These are phyloP conservation scores for Chara braunii DNA, from an alignment of 139 green algal genomes.

Conservation along the genomic window DNA sequence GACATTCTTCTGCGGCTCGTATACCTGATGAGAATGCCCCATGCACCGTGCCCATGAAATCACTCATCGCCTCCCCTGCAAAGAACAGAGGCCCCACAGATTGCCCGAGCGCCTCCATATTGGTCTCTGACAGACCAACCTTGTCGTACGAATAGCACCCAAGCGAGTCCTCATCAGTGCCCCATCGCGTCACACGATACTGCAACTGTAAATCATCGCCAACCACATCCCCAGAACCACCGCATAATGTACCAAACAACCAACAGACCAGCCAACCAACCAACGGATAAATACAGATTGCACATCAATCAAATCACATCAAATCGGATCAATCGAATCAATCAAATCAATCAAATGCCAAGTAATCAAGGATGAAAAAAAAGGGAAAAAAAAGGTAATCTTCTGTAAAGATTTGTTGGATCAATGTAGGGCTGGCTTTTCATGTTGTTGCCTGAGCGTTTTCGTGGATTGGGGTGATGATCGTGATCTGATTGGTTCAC, in stretches of 20 bases:
- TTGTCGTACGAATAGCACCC: conserved; percentile 31
- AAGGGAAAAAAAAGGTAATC: too few relatives aligned
- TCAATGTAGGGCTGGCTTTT: too few relatives aligned
- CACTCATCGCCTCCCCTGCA: conserved; percentile 30
- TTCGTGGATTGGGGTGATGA: too few relatives aligned
- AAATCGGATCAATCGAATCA: too few relatives aligned
- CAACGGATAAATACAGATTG: neutral
- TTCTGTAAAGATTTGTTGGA: too few relatives aligned
- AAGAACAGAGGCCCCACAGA: conserved; percentile 34
- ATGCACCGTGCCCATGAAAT: conserved; percentile 42
- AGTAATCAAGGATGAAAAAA: too few relatives aligned
- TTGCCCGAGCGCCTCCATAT: conserved; percentile 20
- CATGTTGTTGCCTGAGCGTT: too few relatives aligned
- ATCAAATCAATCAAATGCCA: too few relatives aligned
- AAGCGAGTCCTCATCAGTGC: conserved; percentile 29
- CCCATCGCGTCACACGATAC: conserved; percentile 16
- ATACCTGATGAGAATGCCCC: conserved; percentile 31
- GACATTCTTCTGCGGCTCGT: conserved; percentile 17
- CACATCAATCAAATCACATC: too few relatives aligned
- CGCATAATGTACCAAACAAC: neutral
- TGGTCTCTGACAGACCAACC: conserved; percentile 1
- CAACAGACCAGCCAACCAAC: too few relatives aligned
- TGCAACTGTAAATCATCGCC: conserved; percentile 17
- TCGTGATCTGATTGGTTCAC: too few relatives aligned
- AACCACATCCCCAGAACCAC: neutral